Percentiles rank a stretch among this genome's conserved stretches.
phyloP scores from a whole-genome alignment of 1,139 yeast species.

The Suhomyces panamericanus region DNA sequence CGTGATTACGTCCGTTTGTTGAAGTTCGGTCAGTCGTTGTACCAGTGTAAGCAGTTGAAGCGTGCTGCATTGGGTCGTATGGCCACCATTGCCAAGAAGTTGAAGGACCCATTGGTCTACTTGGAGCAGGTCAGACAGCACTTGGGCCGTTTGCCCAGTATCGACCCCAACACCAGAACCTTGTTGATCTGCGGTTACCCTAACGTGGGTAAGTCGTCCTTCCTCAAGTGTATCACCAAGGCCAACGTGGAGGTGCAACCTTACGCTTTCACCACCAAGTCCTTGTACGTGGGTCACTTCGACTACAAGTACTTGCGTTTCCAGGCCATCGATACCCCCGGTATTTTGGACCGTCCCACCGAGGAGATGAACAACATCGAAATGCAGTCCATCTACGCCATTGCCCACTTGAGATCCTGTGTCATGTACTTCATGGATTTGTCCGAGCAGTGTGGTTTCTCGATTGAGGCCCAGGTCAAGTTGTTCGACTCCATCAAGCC shows the following conservation, averaged over 20 bases:
- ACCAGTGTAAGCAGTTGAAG: conserved; percentile 97
- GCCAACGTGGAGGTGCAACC: conserved; percentile 99
- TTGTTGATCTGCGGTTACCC: conserved; percentile 97
- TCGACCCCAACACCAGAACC: conserved; percentile 98
- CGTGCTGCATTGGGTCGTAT: conserved; percentile 99
- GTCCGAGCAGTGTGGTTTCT: conserved; percentile 98
- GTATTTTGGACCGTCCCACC: conserved; percentile 96
- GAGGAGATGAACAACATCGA: conserved; percentile 99
- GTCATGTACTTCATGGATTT: conserved; percentile 97
- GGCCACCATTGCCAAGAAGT: conserved; percentile 95
- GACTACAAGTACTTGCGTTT: conserved; percentile 96
- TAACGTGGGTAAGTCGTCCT: conserved; percentile 97
- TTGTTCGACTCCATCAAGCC: conserved; percentile 96
- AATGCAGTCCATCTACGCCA: conserved; percentile 98
- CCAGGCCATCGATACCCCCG: conserved; percentile 99
- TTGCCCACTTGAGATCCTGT: conserved; percentile 96
- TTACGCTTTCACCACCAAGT: conserved; percentile 96
- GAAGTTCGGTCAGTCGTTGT: conserved; percentile 95
- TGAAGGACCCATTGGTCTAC: conserved; percentile 89
- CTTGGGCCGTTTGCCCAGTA: conserved; percentile 95
- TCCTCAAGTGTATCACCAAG: conserved; percentile 87
- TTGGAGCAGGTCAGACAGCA: conserved; percentile 99
- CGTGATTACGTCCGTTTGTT: conserved; percentile 91
- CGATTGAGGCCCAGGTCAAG: conserved; percentile 96
- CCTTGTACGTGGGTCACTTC: conserved; percentile 93